Conservation (phyloP, 2,329 filamentous ascomycete species). For the Lachnum nothofagi region DNA sequence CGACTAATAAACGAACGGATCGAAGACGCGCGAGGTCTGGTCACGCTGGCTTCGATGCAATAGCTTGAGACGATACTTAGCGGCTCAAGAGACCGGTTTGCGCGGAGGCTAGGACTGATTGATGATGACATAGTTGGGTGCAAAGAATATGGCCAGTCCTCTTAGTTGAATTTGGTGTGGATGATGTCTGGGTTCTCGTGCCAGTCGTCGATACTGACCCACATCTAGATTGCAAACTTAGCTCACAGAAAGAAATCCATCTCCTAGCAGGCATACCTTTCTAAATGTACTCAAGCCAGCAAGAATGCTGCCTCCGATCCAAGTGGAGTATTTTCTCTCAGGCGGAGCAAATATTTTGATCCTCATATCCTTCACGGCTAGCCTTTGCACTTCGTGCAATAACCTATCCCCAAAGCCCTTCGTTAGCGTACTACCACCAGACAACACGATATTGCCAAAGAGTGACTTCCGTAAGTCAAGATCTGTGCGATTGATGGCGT, state of each 20-base stretch:
- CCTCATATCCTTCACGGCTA: constrained; percentile 97
- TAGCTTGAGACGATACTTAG: no score
- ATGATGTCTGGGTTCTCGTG: constrained; percentile 99
- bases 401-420: constrained; percentile 94
- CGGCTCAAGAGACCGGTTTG: no score
- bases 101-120: no score
- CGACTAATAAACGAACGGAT: no score
- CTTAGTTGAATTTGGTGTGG: constrained; percentile 87
- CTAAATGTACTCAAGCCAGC: constrained; percentile 95
- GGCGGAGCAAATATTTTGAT: constrained; percentile 99
- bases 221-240: constrained; percentile 64
- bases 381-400: constrained; percentile 81
- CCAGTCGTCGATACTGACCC: constrained; percentile 99
- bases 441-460: constrained; percentile 95
- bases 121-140: neutral
- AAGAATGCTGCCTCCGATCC: constrained; percentile 97
- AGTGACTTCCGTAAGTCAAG: constrained; percentile 90
- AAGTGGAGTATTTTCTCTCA: constrained; percentile 96
- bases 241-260: constrained; percentile 8
- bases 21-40: no score
- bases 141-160: neutral
- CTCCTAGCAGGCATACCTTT: constrained; percentile 61
- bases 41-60: no score
- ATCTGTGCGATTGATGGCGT: constrained; percentile 90
- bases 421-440: constrained; percentile 89